These are phyloP conservation scores for Entamoeba dispar DNA, from an alignment of 208 protist genomes.

Conservation along the genomic window DNA sequence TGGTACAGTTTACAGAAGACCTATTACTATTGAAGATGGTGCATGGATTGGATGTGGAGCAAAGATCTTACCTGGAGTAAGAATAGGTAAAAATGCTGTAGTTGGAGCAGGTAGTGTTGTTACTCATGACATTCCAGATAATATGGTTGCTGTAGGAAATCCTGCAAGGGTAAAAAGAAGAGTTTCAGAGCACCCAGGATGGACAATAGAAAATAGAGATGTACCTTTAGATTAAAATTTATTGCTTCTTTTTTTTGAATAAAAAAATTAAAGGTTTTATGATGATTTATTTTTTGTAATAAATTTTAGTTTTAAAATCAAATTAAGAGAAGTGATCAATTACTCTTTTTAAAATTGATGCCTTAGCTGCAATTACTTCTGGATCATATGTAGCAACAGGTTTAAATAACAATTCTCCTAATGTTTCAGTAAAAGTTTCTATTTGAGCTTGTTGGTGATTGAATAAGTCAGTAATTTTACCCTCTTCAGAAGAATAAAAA, in stretches of 20 bases:
- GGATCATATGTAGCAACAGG: neutral
- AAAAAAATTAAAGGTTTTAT: no score
- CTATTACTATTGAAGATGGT: conserved; percentile 17
- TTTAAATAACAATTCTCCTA: neutral
- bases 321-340: neutral
- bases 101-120: conserved; percentile 57
- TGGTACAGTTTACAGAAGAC: neutral
- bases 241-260: no score
- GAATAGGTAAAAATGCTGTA: conserved; percentile 41
- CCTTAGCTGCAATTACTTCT: neutral
- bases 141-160: conserved; percentile 49
- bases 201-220: neutral
- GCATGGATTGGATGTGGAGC: conserved; percentile 19
- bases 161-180: conserved; percentile 19
- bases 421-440: neutral
- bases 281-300: no score
- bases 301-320: no score
- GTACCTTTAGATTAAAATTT: neutral
- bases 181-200: neutral
- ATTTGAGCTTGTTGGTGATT: neutral
- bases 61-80: conserved; percentile 45
- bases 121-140: conserved; percentile 44
- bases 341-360: neutral
- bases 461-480: neutral
- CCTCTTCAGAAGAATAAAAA: neutral